Conservation (phyloP, 768 basidiomycete species). For the Serendipita vermifera region DNA sequence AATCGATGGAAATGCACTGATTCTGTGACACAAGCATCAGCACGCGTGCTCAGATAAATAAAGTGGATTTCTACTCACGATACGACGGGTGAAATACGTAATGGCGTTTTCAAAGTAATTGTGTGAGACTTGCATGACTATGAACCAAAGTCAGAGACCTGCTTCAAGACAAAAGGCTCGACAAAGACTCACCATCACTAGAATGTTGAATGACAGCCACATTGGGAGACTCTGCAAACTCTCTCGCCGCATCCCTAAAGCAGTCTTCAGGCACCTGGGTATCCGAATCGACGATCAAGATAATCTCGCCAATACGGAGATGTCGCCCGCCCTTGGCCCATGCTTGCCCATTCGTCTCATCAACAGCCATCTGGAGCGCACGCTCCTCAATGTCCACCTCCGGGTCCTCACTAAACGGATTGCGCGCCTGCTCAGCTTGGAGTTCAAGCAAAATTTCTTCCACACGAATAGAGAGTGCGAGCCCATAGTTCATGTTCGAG, state of each 20-base stretch:
- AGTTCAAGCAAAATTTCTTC: slow-evolving; percentile 35
- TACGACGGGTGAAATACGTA: slow-evolving; percentile 74
- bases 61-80: slow-evolving; percentile 51
- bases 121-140: slow-evolving; percentile 76
- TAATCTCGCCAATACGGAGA: slow-evolving; percentile 65
- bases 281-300: slow-evolving; percentile 74
- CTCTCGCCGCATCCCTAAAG: slow-evolving; percentile 78
- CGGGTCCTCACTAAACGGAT: slow-evolving; percentile 27
- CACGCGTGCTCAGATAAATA: slow-evolving; percentile 46
- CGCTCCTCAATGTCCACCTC: slow-evolving; percentile 48
- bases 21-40: neutral
- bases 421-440: slow-evolving; percentile 17
- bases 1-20: slow-evolving; percentile 19
- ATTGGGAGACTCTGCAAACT: slow-evolving; percentile 67
- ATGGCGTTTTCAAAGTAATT: slow-evolving; percentile 89
- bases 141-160: slow-evolving; percentile 10
- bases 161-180: neutral
- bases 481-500: slow-evolving; percentile 79
- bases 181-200: slow-evolving; percentile 30
- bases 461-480: slow-evolving; percentile 50
- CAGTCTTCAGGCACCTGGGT: slow-evolving; percentile 78
- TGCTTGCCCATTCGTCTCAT: slow-evolving; percentile 49
- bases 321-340: slow-evolving; percentile 58
- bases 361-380: slow-evolving; percentile 59
- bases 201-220: slow-evolving; percentile 87